Percentiles rank a stretch among this genome's conserved stretches.
Evolutionary conservation across 257 asterid species (phyloP).

Genomic region (Solanum pennellii): DNA sequence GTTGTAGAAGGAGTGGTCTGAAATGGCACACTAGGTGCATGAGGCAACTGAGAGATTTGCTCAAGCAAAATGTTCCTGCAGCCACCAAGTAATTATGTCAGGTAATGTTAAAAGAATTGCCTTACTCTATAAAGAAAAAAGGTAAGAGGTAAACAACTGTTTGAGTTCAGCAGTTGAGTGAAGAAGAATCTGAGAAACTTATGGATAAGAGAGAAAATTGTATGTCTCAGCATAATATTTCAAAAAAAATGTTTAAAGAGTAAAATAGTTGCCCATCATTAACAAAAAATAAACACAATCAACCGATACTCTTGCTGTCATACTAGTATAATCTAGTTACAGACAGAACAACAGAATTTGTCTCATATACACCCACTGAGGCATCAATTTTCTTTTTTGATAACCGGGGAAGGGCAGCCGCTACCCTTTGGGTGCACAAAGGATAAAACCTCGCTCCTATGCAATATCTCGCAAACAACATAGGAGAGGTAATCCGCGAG

Average conservation of each 20-base stretch:
- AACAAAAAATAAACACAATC: not conserved
- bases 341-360: not conserved
- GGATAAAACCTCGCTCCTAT: no score
- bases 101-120: not conserved
- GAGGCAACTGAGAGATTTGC: slow-evolving; percentile 62
- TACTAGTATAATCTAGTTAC: not conserved
- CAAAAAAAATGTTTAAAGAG: not conserved
- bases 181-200: not conserved
- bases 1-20: slow-evolving; percentile 53
- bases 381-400: not conserved
- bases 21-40: slow-evolving; percentile 79
- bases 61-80: slow-evolving; percentile 70
- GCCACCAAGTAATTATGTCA: not conserved
- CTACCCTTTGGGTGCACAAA: no score
- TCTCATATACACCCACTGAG: not conserved
- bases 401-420: no score
- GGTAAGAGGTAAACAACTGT: not conserved
- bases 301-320: not conserved
- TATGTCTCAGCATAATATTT: not conserved
- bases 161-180: not conserved
- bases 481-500: no score
- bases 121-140: not conserved
- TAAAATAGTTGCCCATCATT: not conserved
- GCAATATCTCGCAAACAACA: no score
- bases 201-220: not conserved